A percentile compares a stretch with the other conserved stretches of the same genome.
These are phyloP conservation scores for Coprinopsis sp. DNA, from an alignment of 768 basidiomycete species.

Conservation along the genomic window DNA sequence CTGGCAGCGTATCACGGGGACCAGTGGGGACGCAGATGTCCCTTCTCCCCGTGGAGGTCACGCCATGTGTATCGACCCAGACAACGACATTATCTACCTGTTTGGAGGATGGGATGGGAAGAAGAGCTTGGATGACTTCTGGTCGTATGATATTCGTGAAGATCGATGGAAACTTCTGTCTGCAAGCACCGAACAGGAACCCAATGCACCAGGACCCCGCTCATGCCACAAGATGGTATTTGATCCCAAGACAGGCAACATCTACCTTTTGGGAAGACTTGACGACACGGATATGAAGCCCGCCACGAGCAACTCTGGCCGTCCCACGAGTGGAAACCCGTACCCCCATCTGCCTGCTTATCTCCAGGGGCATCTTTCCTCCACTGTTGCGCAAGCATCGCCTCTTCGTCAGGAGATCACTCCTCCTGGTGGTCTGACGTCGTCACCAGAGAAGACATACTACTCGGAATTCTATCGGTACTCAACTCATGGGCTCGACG, in stretches of 20 bases:
- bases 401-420: conserved; percentile 11
- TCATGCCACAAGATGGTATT: conserved; percentile 84
- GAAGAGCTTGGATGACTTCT: conserved; percentile 72
- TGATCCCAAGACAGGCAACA: conserved; percentile 61
- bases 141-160: conserved; percentile 59
- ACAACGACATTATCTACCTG: conserved; percentile 61
- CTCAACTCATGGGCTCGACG: conserved; percentile 55
- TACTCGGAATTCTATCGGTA: conserved; percentile 77
- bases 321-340: neutral
- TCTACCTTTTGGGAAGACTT: conserved; percentile 71
- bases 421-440: conserved; percentile 5
- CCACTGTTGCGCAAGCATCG: conserved; percentile 14
- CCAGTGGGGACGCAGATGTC: conserved; percentile 60
- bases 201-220: conserved; percentile 64
- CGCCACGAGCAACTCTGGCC: neutral
- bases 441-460: conserved; percentile 23
- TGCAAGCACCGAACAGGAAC: conserved; percentile 47
- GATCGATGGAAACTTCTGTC: conserved; percentile 62
- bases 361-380: neutral
- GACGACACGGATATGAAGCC: conserved; percentile 46
- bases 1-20: conserved; percentile 58
- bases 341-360: neutral
- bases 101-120: conserved; percentile 79
- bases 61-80: conserved; percentile 73
- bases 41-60: conserved; percentile 73